A percentile compares a stretch with the other conserved stretches of the same genome.
Evolutionary conservation across 140 eudicot genomes (phyloP).

Genomic region (Erigeron philadelphicus): DNA sequence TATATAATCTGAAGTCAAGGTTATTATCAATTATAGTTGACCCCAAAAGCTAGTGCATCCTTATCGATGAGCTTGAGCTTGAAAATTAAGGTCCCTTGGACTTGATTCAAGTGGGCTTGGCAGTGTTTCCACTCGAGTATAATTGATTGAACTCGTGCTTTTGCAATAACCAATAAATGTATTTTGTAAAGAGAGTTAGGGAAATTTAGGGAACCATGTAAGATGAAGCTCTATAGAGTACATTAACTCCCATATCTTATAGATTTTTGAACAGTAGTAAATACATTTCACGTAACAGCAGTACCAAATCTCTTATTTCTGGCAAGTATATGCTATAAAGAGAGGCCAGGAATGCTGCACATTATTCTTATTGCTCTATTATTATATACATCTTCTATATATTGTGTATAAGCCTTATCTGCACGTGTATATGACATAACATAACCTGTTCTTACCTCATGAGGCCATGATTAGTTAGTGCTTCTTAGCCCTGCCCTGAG

Average conservation of each 20-base stretch:
- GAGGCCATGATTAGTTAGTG: constrained; percentile 41
- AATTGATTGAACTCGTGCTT: not conserved
- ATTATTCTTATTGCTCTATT: constrained; percentile 17
- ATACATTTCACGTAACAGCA: constrained; percentile 18
- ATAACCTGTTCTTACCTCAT: constrained; percentile 8
- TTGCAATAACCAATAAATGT: not conserved
- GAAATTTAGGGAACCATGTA: not conserved
- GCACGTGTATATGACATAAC: constrained; percentile 10
- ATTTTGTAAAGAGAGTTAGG: not conserved
- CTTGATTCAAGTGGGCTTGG: not conserved
- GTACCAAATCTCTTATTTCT: constrained; percentile 30
- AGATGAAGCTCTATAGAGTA: not conserved
- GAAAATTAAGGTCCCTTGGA: not conserved
- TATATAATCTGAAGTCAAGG: not conserved
- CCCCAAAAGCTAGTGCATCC: not conserved
- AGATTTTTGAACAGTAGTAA: constrained; percentile 5
- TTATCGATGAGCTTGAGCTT: not conserved
- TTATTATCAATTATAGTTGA: not conserved
- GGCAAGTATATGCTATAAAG: constrained; percentile 22
- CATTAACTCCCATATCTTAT: not conserved
- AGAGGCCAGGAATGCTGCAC: constrained; percentile 12
- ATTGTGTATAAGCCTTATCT: constrained; percentile 11
- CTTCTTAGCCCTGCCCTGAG: constrained; percentile 82
- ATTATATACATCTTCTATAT: constrained; percentile 16
- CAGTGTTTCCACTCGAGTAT: not conserved